These are phyloP conservation scores for Magnolia officinalis DNA, from an alignment of 164 flowering plant species.

Conservation along the genomic window DNA sequence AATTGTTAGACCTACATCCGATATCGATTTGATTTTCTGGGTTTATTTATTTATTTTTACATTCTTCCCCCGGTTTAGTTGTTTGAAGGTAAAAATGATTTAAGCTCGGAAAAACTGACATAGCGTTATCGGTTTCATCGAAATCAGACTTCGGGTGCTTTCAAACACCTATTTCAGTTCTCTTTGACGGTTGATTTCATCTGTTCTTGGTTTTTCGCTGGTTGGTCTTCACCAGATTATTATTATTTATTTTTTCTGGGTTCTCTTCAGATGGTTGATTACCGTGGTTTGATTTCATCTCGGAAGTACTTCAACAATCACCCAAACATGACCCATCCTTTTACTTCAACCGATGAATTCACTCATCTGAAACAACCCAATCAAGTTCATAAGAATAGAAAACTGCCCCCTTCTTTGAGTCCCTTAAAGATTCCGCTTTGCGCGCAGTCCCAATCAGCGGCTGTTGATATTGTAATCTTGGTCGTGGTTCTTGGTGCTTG, in stretches of 20 bases:
- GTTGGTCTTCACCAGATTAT: background rate
- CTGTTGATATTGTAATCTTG: constrained; percentile 60
- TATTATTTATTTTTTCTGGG: background rate
- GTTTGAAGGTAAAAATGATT: no score
- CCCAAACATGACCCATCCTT: constrained; percentile 21
- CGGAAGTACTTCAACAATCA: constrained; percentile 10
- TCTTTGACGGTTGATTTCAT: no score
- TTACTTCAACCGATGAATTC: constrained; percentile 6
- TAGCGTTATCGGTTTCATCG: no score
- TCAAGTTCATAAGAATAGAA: constrained; percentile 27
- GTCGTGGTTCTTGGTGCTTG: constrained; percentile 64
- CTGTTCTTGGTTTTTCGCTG: background rate
- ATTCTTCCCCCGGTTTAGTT: no score
- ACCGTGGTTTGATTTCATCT: constrained; percentile 13
- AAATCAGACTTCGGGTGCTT: no score
- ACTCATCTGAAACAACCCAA: constrained; percentile 16
- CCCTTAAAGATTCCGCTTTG: constrained; percentile 38
- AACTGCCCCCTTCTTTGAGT: constrained; percentile 26
- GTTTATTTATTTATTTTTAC: no score
- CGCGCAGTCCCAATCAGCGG: constrained; percentile 52
- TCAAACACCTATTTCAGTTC: no score
- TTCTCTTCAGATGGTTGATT: constrained; percentile 22
- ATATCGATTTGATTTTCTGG: no score
- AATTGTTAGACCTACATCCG: no score
- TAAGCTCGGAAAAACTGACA: no score